Evolutionary conservation across 2,329 filamentous ascomycete species (phyloP).

Genomic region (Rhynchosporium agropyri): DNA sequence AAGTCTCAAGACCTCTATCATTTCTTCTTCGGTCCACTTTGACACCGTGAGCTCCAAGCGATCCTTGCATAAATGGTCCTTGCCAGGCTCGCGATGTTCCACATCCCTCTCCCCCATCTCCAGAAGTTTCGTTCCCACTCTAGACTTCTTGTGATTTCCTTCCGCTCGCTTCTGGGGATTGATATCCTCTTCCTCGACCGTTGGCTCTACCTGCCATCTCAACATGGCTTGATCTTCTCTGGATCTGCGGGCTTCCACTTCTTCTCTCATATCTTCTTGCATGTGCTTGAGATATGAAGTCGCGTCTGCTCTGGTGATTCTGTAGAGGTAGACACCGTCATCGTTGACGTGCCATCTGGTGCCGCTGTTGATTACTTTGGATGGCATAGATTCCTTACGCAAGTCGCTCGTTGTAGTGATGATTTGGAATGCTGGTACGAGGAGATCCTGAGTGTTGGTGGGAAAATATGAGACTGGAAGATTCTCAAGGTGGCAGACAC

Average conservation of each 20-base stretch:
- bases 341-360: background rate
- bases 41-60: background rate
- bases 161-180: background rate
- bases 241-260: background rate
- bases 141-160: background rate
- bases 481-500: too few relatives aligned
- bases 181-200: background rate
- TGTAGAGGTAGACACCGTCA: background rate
- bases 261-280: background rate
- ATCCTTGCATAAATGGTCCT: background rate
- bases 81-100: background rate
- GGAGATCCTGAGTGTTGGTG: too few relatives aligned
- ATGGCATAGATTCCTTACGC: background rate
- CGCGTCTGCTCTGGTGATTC: background rate
- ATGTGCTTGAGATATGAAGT: background rate
- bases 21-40: background rate
- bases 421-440: too few relatives aligned
- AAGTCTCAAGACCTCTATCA: background rate
- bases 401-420: too few relatives aligned
- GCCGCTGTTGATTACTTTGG: background rate
- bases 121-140: background rate
- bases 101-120: too few relatives aligned
- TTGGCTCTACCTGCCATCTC: background rate
- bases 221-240: background rate
- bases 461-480: too few relatives aligned